Percentiles rank a stretch among this genome's conserved stretches.
Conservation (phyloP, 768 basidiomycete species). For the Hericium erinaceus region DNA sequence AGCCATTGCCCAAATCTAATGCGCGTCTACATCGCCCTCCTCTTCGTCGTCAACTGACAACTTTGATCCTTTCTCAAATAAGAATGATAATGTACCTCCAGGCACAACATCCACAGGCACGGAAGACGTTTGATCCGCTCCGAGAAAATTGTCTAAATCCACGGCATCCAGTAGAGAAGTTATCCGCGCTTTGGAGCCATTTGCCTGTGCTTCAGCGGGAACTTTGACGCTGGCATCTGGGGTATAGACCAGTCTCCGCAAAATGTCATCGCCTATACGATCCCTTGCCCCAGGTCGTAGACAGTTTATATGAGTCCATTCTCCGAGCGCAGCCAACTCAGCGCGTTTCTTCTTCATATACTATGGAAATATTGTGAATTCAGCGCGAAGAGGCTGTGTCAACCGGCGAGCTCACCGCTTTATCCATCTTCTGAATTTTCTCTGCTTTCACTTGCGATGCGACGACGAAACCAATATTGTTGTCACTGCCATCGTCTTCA, state of each 20-base stretch:
- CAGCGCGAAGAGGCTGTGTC: not conserved
- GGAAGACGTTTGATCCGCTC: conserved; percentile 20
- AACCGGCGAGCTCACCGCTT: conserved; percentile 33
- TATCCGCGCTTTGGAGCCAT: conserved; percentile 17
- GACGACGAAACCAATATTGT: conserved; percentile 37
- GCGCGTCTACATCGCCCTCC: conserved; percentile 21
- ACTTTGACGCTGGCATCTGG: conserved; percentile 8
- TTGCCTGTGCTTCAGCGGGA: conserved; percentile 4
- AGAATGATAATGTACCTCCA: conserved; percentile 65
- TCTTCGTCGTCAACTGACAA: conserved; percentile 84
- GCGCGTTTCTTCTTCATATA: conserved; percentile 59
- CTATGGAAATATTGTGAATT: conserved; percentile 25
- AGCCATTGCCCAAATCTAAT: not conserved
- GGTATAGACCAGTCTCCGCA: conserved; percentile 39
- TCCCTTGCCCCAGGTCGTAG: conserved; percentile 34
- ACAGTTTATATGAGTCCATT: conserved; percentile 85
- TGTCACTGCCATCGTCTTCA: conserved; percentile 22
- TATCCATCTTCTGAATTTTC: conserved; percentile 37
- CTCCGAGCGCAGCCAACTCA: conserved; percentile 60
- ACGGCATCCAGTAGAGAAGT: conserved; percentile 31
- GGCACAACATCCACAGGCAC: conserved; percentile 38
- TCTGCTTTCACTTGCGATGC: conserved; percentile 53
- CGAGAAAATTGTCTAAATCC: conserved; percentile 39
- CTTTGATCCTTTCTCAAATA: conserved; percentile 74
- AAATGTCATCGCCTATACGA: conserved; percentile 55